These are phyloP conservation scores for Penicillium riverlandense DNA, from an alignment of 495 filamentous ascomycete species.

Conservation along the genomic window DNA sequence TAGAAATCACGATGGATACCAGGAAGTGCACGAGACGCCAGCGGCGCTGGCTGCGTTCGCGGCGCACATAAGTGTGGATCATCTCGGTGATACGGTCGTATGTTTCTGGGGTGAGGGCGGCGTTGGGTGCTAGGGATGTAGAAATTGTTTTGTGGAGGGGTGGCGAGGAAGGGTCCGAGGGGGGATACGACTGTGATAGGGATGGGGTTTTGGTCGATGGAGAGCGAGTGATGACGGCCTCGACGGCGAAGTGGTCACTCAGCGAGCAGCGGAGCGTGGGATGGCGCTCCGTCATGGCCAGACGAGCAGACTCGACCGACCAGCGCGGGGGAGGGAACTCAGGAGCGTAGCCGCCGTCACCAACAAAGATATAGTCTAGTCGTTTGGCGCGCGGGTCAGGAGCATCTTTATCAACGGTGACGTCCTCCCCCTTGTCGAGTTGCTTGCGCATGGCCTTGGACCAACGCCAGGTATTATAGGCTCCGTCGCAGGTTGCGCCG, in stretches of 20 bases:
- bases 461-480: slow-evolving; percentile 94
- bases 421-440: slow-evolving; percentile 51
- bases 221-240: slow-evolving; percentile 32
- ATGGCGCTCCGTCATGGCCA: slow-evolving; percentile 80
- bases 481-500: slow-evolving; percentile 80
- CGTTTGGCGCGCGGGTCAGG: slow-evolving; percentile 70
- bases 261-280: slow-evolving; percentile 74
- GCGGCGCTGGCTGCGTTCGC: slow-evolving; percentile 62
- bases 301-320: slow-evolving; percentile 56
- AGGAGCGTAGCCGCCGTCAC: slow-evolving; percentile 32
- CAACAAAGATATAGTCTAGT: slow-evolving; percentile 91
- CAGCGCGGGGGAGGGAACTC: slow-evolving; percentile 41
- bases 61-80: slow-evolving; percentile 54
- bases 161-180: slow-evolving; percentile 1
- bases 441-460: slow-evolving; percentile 51
- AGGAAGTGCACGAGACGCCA: slow-evolving; percentile 69
- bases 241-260: slow-evolving; percentile 87
- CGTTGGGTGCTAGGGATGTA: slow-evolving; percentile 15
- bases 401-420: slow-evolving; percentile 48
- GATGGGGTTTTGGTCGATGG: neutral
- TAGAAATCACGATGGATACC: slow-evolving; percentile 53
- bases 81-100: slow-evolving; percentile 71
- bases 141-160: slow-evolving; percentile 12
- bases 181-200: neutral
- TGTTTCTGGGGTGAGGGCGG: slow-evolving; percentile 39